Conservation (phyloP, 2,329 filamentous ascomycete genomes). For the Didymella pomorum region DNA sequence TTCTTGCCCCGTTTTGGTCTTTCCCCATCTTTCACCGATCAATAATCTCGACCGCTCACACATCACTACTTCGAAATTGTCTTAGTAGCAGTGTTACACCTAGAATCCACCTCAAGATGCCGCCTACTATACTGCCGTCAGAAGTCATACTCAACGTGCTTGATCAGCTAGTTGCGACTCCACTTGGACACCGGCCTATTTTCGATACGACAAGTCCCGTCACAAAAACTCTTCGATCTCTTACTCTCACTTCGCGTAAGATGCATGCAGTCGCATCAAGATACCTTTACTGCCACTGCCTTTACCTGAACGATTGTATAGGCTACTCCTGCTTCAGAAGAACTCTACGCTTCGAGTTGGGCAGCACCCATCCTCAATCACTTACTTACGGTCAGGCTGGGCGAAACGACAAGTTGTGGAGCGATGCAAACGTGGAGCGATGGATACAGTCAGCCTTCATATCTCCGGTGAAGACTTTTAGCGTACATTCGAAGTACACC, state of each 20-base stretch:
- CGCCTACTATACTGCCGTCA: constrained; percentile 23
- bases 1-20: background rate
- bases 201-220: constrained; percentile 29
- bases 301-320: constrained; percentile 34
- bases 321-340: constrained; percentile 32
- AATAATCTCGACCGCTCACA: background rate
- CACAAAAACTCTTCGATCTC: constrained; percentile 36
- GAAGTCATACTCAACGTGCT: constrained; percentile 40
- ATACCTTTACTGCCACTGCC: constrained; percentile 38
- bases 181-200: constrained; percentile 26
- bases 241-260: constrained; percentile 35
- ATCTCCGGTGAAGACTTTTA: constrained; percentile 25
- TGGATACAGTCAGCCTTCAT: constrained; percentile 36
- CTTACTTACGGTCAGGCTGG: constrained; percentile 31
- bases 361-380: constrained; percentile 31
- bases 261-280: constrained; percentile 33
- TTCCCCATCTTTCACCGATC: background rate
- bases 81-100: background rate
- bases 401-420: constrained; percentile 31
- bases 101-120: background rate
- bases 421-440: constrained; percentile 13
- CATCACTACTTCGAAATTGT: background rate
- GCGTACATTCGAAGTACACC: background rate
- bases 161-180: constrained; percentile 38
- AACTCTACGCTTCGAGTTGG: constrained; percentile 35